Evolutionary conservation across 495 filamentous ascomycete genomes (phyloP).

Genomic region (Entonaema liquescens): DNA sequence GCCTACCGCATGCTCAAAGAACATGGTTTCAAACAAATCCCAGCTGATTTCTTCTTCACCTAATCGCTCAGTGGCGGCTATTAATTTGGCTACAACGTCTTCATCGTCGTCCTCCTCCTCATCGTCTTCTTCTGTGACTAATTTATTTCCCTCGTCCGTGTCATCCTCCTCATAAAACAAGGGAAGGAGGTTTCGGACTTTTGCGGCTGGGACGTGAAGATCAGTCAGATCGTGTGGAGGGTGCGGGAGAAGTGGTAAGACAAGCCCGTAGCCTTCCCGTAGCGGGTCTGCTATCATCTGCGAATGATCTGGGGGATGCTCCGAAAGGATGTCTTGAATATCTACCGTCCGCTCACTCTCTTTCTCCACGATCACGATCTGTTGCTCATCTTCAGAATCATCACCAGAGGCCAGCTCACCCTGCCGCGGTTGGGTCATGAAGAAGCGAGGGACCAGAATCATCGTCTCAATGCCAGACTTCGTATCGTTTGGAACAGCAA

Average conservation of each 20-base stretch:
- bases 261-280: conserved; percentile 20
- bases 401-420: neutral
- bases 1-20: conserved; percentile 6
- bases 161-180: neutral
- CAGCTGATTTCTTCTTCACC: neutral
- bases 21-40: neutral
- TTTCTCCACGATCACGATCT: conserved; percentile 10
- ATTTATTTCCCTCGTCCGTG: neutral
- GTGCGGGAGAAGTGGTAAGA: conserved; percentile 13
- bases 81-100: neutral
- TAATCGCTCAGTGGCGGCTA: neutral
- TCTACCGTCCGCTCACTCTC: conserved; percentile 20
- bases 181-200: neutral
- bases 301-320: conserved; percentile 10
- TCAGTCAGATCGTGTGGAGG: conserved; percentile 8
- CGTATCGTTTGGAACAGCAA: conserved; percentile 13
- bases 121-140: neutral
- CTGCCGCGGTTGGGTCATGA: neutral
- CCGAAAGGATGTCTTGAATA: conserved; percentile 17
- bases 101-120: neutral
- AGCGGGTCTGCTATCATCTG: conserved; percentile 2
- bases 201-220: conserved; percentile 9
- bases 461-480: neutral
- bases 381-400: conserved; percentile 9
- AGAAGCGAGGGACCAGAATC: conserved; percentile 14